Conservation (phyloP, 352 stramenopile species). For the Lagenidium sp. region DNA sequence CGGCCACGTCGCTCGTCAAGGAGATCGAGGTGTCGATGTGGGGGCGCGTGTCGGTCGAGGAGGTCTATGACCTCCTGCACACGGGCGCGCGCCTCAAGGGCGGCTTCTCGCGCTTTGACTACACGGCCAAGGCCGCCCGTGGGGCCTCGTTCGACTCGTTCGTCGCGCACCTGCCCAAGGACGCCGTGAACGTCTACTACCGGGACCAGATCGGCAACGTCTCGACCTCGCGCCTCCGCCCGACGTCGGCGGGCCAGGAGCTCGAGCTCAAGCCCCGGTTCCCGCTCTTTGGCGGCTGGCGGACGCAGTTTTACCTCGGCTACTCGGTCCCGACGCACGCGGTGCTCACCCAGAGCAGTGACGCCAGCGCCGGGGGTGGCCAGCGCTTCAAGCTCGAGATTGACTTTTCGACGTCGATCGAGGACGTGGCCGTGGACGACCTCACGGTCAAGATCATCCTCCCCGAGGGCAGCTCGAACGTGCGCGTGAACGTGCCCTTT, state of each 20-base stretch:
- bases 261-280: conserved; percentile 81
- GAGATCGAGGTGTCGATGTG: conserved; percentile 89
- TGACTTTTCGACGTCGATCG: conserved; percentile 78
- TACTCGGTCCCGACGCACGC: conserved; percentile 82
- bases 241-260: conserved; percentile 39
- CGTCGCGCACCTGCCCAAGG: conserved; percentile 48
- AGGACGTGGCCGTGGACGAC: conserved; percentile 74
- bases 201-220: conserved; percentile 89
- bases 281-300: conserved; percentile 85
- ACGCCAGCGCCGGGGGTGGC: too few species aligned
- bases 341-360: conserved; percentile 50
- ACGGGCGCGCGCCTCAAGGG: conserved; percentile 79
- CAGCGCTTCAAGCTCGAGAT: conserved; percentile 77
- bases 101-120: conserved; percentile 84
- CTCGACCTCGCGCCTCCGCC: conserved; percentile 68
- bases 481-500: conserved; percentile 73
- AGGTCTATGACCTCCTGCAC: conserved; percentile 84
- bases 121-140: conserved; percentile 45
- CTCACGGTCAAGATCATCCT: conserved; percentile 85
- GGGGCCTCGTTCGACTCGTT: conserved; percentile 78
- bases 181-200: conserved; percentile 87
- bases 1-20: conserved; percentile 70
- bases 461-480: conserved; percentile 71
- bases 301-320: conserved; percentile 84
- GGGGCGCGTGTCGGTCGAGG: conserved; percentile 81